Base-by-base conservation (phyloP, 495 filamentous ascomycete species). In the Penicillium psychrofluorescens region DNA sequence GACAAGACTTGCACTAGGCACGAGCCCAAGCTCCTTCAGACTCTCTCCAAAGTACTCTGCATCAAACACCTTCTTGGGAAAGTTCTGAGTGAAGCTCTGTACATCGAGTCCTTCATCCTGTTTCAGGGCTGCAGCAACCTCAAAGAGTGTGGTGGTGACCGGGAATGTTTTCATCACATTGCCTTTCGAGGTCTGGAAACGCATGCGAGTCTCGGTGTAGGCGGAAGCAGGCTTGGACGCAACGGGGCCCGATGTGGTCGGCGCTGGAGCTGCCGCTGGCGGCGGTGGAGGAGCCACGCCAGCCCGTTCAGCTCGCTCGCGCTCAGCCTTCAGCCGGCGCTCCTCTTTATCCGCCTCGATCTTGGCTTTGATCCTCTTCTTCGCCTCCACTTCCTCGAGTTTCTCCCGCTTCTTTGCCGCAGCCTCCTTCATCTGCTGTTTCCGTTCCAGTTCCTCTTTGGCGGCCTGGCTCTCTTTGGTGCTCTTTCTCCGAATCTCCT, bases 281-380 rank as follows among this genome's bases (percentile, higher is more conserved):
- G 73, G 66, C 4, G 68, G 49, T 34, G 75, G 72, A 38, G 75
- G 71, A 36, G 78, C 71, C 48, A 76, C 68, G 29, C 91, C 92
- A 42, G 87, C 88, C 13, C 94, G 75, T 46, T 80, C 78, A 4
- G 91, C 91, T 59, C 86, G 90, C 58, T 88, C 86, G 40, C 79
- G 70, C 56, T 96, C 94, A 31, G 86, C 81, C 54, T 86, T 88
- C 46, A 84, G 72, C 41, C 84, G 81, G 36, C 94, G 78, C 50
- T 88, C 86, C 46, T 85, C 84, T 67, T 88, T 94, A 64, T 95
- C 88, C 8, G 86, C 89, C 44, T 87, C 88, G 36, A 99, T 96
- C 70, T 85, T 88, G 40, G 87, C 89, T 67, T 87, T 85, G 58
- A 95, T 88, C 29, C 83, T 78, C 66, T 84, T 84, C 68, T 90